Percentiles rank a stretch among this genome's conserved stretches.
phyloP scores from a whole-genome alignment of 2,329 filamentous ascomycete species.

The Rutstroemia sp. region DNA sequence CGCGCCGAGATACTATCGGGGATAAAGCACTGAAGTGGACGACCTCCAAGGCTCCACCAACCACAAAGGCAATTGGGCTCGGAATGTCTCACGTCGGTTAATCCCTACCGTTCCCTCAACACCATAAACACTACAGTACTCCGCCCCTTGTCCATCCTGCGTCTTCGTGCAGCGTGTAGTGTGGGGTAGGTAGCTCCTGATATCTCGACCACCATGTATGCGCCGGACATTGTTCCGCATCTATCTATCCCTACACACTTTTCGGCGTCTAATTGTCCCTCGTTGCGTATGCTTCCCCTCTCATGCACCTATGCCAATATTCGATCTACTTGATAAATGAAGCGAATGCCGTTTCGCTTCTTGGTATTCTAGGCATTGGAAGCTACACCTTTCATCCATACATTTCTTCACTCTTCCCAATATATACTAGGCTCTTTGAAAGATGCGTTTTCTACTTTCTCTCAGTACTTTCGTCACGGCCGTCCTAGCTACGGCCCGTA shows the following conservation, averaged over 20 bases:
- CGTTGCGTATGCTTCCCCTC: background rate
- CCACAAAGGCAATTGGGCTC: too few relatives aligned
- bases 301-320: background rate
- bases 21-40: too few relatives aligned
- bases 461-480: constrained; percentile 20
- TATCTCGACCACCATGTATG: background rate
- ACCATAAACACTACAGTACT: background rate
- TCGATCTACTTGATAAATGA: constrained; percentile 1
- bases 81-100: too few relatives aligned
- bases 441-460: constrained; percentile 24
- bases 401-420: background rate
- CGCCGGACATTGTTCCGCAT: background rate
- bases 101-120: too few relatives aligned
- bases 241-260: background rate
- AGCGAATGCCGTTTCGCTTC: background rate
- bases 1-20: too few relatives aligned
- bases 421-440: background rate
- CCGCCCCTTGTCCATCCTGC: background rate
- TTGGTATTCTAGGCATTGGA: background rate
- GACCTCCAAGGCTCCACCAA: too few relatives aligned
- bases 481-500: constrained; percentile 29
- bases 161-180: too few relatives aligned
- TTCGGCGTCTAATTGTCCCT: background rate
- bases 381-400: background rate
- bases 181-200: constrained; percentile 6